Percentiles rank a stretch among this genome's conserved stretches.
These are phyloP conservation scores for Combretum micranthum DNA, from an alignment of 345 rosid species.

Conservation along the genomic window DNA sequence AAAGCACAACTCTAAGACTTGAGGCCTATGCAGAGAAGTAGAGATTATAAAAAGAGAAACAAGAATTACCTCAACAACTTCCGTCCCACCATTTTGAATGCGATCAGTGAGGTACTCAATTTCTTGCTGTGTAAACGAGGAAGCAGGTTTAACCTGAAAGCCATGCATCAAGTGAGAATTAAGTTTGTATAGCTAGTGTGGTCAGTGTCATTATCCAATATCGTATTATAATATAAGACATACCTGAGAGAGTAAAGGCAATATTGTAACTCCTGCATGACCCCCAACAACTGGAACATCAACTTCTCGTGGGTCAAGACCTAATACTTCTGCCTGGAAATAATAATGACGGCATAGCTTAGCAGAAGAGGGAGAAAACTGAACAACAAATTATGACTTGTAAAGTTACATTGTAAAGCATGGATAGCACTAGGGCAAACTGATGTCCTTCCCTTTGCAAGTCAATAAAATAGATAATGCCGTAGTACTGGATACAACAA, in stretches of 20 bases:
- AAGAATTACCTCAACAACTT: too few relatives aligned
- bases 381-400: neutral
- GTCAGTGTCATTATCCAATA: too few relatives aligned
- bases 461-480: too few relatives aligned
- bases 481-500: too few relatives aligned
- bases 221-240: neutral
- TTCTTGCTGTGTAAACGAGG: constrained; percentile 73
- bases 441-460: too few relatives aligned
- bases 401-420: neutral
- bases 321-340: constrained; percentile 88
- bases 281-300: constrained; percentile 98
- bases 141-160: constrained; percentile 69
- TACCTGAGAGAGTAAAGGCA: constrained; percentile 94
- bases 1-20: neutral
- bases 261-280: constrained; percentile 88
- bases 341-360: neutral
- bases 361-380: neutral
- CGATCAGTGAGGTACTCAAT: constrained; percentile 78
- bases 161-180: neutral
- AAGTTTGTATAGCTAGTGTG: too few relatives aligned
- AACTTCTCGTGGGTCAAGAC: constrained; percentile 91
- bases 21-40: neutral
- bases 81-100: constrained; percentile 96
- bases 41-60: neutral
- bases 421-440: too few relatives aligned